Evolutionary conservation across 139 green algal genomes (phyloP).

Genomic region (Zygnema circumcarinatum): DNA sequence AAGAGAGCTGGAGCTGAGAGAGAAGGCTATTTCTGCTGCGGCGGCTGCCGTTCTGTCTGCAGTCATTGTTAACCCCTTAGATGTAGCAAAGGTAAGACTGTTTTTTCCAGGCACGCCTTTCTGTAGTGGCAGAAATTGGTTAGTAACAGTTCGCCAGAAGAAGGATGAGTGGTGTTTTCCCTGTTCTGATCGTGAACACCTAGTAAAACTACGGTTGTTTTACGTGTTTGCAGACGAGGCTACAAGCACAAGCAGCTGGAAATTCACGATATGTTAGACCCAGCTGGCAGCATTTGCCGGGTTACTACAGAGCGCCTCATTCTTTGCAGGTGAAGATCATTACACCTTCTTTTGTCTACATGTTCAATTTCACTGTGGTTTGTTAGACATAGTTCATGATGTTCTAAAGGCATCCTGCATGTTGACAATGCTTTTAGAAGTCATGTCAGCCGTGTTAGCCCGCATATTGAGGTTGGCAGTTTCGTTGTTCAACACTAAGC

Average conservation of each 20-base stretch:
- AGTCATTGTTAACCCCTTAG: constrained; percentile 39
- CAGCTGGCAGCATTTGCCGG: neutral
- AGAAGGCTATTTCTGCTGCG: constrained; percentile 37
- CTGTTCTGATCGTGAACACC: neutral
- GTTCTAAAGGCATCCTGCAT: too few relatives aligned
- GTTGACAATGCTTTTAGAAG: too few relatives aligned
- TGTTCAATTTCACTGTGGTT: too few relatives aligned
- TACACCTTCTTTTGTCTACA: neutral
- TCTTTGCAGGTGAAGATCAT: neutral
- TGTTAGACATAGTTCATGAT: too few relatives aligned
- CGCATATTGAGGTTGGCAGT: too few relatives aligned
- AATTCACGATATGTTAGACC: neutral
- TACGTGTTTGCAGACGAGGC: constrained; percentile 25
- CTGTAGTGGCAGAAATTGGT: neutral
- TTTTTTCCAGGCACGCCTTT: neutral
- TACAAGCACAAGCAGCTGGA: constrained; percentile 39
- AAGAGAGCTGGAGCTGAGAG: constrained; percentile 19
- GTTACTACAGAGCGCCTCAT: neutral
- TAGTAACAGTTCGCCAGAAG: neutral
- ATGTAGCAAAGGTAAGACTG: constrained; percentile 37
- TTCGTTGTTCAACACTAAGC: too few relatives aligned
- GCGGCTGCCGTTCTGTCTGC: constrained; percentile 30
- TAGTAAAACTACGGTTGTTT: neutral
- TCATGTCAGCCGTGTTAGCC: too few relatives aligned
- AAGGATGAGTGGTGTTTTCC: neutral